These are phyloP conservation scores for Parathielavia hyrcaniae DNA, from an alignment of 495 filamentous ascomycete species.

Conservation along the genomic window DNA sequence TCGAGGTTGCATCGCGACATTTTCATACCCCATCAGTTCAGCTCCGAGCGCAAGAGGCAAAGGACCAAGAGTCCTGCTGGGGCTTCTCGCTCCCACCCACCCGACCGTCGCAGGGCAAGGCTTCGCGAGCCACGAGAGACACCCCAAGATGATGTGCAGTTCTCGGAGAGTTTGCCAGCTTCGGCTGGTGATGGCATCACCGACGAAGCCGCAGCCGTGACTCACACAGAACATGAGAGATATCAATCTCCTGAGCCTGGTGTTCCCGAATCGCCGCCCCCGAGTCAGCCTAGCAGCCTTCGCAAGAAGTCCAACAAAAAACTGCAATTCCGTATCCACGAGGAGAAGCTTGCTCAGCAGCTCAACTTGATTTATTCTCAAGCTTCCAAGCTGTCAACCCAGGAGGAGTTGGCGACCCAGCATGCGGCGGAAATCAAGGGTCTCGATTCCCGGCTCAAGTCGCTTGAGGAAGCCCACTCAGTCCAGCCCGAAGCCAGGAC, in stretches of 20 bases:
- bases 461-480: background rate
- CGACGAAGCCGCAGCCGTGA: background rate
- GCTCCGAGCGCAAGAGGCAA: no score
- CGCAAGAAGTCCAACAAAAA: background rate
- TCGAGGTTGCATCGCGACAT: no score
- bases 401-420: background rate
- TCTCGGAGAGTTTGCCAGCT: no score
- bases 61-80: no score
- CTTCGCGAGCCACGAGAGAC: background rate
- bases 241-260: background rate
- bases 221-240: background rate
- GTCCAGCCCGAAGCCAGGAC: no score
- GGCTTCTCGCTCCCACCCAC: no score
- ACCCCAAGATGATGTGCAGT: background rate
- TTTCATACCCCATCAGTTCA: no score
- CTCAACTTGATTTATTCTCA: background rate
- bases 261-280: background rate
- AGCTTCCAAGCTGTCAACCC: background rate
- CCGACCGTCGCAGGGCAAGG: no score
- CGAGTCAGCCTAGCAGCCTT: background rate
- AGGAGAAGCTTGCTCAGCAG: background rate
- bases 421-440: background rate
- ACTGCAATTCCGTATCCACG: background rate
- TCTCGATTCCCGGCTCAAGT: background rate
- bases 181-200: no score